phyloP scores from a whole-genome alignment of 2,329 filamentous ascomycete genomes.

The Fusarium keratoplasticum region DNA sequence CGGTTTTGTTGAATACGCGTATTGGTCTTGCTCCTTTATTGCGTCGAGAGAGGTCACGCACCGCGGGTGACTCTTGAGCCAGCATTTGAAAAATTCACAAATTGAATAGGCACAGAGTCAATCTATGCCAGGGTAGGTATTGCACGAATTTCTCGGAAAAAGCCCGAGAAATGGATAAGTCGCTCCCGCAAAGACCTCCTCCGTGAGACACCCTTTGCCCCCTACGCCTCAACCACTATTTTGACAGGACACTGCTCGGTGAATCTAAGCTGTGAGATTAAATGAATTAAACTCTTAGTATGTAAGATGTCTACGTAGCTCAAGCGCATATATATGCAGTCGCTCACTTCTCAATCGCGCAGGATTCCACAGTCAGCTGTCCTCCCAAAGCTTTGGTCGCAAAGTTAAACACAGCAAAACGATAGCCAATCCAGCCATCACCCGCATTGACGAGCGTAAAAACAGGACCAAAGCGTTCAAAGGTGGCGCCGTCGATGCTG shows the following conservation, averaged over 20 bases:
- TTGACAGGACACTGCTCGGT: background rate
- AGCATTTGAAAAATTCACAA: background rate
- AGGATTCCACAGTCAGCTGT: conserved; percentile 1
- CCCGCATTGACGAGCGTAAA: conserved; percentile 46
- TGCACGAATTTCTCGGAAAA: background rate
- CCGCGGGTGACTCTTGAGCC: background rate
- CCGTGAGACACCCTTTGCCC: background rate
- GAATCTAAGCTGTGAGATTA: background rate
- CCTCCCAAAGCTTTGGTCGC: conserved; percentile 52
- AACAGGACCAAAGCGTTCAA: background rate
- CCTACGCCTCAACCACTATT: background rate
- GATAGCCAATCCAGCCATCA: conserved; percentile 59
- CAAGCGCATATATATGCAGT: background rate
- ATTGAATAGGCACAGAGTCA: background rate
- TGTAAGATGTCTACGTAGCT: rapidly evolving
- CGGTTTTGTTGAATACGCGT: background rate
- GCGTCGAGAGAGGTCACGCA: background rate
- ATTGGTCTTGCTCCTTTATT: background rate
- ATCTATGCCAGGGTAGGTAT: no score
- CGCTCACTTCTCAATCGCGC: background rate
- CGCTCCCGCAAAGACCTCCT: background rate
- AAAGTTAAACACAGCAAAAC: conserved; percentile 62
- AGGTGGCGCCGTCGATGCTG: background rate
- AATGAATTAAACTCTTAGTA: background rate
- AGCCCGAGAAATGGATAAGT: background rate